Base-by-base conservation (phyloP, 192 early-diverging fungal species). In the Spizellomyces punctatus region DNA sequence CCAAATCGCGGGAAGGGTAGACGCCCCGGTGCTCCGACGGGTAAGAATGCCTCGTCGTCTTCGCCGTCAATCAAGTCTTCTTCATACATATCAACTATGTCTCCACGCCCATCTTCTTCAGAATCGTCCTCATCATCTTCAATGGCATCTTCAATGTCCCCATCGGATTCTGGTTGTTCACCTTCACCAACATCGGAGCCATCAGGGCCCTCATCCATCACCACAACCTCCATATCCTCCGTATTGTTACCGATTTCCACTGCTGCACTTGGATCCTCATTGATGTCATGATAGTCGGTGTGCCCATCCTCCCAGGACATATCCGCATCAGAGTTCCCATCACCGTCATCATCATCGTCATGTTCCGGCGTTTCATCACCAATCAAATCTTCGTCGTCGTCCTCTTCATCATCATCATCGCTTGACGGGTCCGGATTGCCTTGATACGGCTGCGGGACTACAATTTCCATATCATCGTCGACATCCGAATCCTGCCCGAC, bases 381-480 rank as follows among this genome's bases (percentile, higher is more conserved):
- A 27, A 66, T 59, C 14, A 79, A 57, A 46, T 74, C 60, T 50
- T 77, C 80, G 44, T 75, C 81, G 44, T 89, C 84, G 8, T 66
- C 69, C 8, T 83, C 78, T 14, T 69, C 77, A 62, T 85, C 81
- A 7, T 81, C 78, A 3, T 83, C 83, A n/a, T 82, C 86, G 22
- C 67, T 79, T 16, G 83, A 78, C 7, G 69, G 64, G 22, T 74
- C 63, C 10, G 69, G 69, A 14, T 78, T 72, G 10, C 79, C 81
- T 49, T 86, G 85, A 62, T 82, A 84, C 5, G 85, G 76, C 57
- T 79, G 72, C 10, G 84, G 84, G 0, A 86, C 73, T 0, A 86
- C 81, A 56, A 86, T 81, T 58, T 86, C 85, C 82, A 86, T 86
- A 27, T 84, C 82, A 69, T 86, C 85, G 48, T 88, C 85, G 52